phyloP scores from a whole-genome alignment of 2,329 filamentous ascomycete species.

The Helicocarpus griseus region DNA sequence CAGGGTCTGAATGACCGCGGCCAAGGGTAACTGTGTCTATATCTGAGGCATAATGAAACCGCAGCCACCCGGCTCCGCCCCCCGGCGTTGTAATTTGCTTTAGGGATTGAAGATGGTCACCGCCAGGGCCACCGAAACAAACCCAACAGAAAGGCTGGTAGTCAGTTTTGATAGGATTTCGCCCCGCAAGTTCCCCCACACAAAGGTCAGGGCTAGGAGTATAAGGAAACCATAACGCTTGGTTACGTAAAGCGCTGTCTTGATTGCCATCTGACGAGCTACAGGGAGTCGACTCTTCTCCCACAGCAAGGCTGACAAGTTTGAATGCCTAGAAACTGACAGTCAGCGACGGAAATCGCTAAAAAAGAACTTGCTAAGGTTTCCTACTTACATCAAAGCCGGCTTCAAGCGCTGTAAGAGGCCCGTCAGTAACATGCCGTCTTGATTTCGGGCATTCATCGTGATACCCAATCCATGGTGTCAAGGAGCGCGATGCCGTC shows the following conservation, averaged over 20 bases:
- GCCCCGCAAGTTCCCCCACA: background rate
- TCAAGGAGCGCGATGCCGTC: background rate
- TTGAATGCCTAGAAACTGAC: background rate
- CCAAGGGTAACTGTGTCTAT: background rate
- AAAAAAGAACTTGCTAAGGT: background rate
- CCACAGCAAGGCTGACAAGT: background rate
- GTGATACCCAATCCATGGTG: background rate
- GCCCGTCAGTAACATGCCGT: background rate
- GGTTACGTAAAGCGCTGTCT: background rate
- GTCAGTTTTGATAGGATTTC: background rate
- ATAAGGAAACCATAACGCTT: background rate
- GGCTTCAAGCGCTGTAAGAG: background rate
- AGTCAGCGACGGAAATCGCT: background rate
- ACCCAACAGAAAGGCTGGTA: background rate
- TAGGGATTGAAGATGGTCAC: background rate
- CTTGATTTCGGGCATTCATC: background rate
- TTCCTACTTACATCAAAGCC: constrained; percentile 1
- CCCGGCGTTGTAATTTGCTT: background rate
- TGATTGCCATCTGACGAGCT: background rate
- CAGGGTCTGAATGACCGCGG: background rate
- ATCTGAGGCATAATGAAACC: background rate
- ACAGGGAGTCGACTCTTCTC: background rate
- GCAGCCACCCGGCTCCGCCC: background rate
- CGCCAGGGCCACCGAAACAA: background rate
- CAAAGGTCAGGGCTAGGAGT: background rate